phyloP scores from a whole-genome alignment of 805 yeast genomes.

The Spathaspora sp. region DNA sequence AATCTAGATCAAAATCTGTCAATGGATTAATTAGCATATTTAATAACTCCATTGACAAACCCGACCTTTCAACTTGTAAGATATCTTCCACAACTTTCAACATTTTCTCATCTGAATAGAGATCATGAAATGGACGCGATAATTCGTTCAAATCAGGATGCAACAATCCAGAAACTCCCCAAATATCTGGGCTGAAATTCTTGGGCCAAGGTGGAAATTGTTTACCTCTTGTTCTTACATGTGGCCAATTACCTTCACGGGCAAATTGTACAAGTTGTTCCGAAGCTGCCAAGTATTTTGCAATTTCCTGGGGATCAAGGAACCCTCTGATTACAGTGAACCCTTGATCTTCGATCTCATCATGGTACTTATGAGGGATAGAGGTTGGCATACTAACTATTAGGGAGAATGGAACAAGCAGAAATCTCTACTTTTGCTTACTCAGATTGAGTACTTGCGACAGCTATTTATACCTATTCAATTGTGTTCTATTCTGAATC shows the following conservation, averaged over 20 bases:
- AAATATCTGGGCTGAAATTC: slow-evolving; percentile 47
- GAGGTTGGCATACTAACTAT: slow-evolving; percentile 14
- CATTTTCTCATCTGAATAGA: slow-evolving; percentile 37
- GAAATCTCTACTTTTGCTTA: not conserved
- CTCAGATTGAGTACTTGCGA: not conserved
- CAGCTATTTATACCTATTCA: not conserved
- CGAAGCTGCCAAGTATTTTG: slow-evolving; percentile 31
- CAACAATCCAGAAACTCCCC: slow-evolving; percentile 49
- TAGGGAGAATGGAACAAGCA: not conserved
- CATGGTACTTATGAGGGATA: slow-evolving; percentile 26
- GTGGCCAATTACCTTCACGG: slow-evolving; percentile 46
- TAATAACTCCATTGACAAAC: slow-evolving; percentile 45
- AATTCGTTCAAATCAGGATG: slow-evolving; percentile 42
- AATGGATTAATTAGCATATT: slow-evolving; percentile 52
- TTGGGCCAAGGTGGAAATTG: slow-evolving; percentile 59
- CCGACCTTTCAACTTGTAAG: slow-evolving; percentile 32
- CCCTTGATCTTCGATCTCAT: slow-evolving; percentile 32
- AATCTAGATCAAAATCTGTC: slow-evolving; percentile 49
- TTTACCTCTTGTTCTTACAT: slow-evolving; percentile 48
- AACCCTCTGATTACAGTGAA: slow-evolving; percentile 38
- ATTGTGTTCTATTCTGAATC: not conserved
- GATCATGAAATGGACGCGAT: slow-evolving; percentile 35
- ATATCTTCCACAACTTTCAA: slow-evolving; percentile 40
- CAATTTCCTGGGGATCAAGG: slow-evolving; percentile 38
- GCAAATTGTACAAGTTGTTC: slow-evolving; percentile 37